Conservation (phyloP, 169 alveolate genomes). For the Cryptosporidium muris region DNA sequence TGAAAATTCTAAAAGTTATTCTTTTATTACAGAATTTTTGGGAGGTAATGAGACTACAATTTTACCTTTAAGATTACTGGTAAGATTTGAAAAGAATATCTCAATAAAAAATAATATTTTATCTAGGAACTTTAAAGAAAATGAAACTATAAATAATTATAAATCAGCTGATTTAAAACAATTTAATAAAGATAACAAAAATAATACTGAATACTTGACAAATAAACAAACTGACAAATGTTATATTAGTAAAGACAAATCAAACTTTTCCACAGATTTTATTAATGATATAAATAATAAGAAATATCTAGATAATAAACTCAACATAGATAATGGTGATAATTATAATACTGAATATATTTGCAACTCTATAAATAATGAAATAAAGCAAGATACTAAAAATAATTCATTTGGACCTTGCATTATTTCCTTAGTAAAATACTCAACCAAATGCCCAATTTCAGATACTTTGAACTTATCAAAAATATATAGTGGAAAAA, state of each 20-base stretch:
- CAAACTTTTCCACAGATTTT: no score
- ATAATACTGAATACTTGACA: background rate
- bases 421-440: no score
- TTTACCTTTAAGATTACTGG: constrained; percentile 44
- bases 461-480: background rate
- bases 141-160: background rate
- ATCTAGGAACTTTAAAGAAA: background rate
- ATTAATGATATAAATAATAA: no score
- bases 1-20: background rate
- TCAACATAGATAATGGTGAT: no score
- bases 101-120: background rate
- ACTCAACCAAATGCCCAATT: background rate
- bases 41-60: constrained; percentile 62
- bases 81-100: constrained; percentile 40
- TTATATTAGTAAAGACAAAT: no score
- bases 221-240: background rate
- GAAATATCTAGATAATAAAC: no score
- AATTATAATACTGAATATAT: no score
- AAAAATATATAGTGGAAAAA: no score
- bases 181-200: background rate
- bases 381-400: no score
- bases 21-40: constrained; percentile 24
- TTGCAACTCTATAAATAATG: no score
- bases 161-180: background rate
- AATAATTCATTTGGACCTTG: no score